phyloP scores from a whole-genome alignment of 306 rosid species.

The Rosa persica region DNA sequence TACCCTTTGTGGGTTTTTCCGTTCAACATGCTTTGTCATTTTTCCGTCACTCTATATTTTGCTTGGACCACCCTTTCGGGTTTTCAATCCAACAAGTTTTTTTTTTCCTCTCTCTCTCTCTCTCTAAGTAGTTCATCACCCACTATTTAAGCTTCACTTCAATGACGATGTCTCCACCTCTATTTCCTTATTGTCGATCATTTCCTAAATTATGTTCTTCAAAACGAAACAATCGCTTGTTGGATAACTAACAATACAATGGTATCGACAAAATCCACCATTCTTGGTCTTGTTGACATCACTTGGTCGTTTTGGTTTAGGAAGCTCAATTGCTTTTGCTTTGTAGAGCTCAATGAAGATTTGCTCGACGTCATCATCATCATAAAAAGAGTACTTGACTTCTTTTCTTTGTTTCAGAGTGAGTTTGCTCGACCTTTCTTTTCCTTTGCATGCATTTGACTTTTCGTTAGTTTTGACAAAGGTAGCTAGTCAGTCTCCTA shows the following conservation, averaged over 20 bases:
- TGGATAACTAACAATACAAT: not conserved
- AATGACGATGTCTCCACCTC: not conserved
- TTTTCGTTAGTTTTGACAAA: not conserved
- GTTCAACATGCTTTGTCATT: too few relatives aligned
- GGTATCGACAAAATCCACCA: not conserved
- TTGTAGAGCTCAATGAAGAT: not conserved
- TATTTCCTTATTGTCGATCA: not conserved
- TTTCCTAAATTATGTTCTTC: not conserved
- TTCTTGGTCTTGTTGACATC: not conserved
- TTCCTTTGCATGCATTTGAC: not conserved
- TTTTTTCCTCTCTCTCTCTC: too few relatives aligned
- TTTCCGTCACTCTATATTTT: too few relatives aligned
- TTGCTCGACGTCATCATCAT: not conserved
- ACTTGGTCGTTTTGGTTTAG: not conserved
- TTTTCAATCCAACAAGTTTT: too few relatives aligned
- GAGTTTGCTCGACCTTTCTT: not conserved
- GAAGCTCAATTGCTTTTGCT: not conserved
- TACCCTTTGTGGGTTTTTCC: too few relatives aligned
- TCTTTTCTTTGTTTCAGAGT: too few relatives aligned
- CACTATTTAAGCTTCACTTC: not conserved
- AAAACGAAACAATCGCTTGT: not conserved
- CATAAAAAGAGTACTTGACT: not conserved
- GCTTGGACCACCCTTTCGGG: too few relatives aligned
- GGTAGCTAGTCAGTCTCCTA: not conserved
- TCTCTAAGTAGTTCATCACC: too few relatives aligned